Conservation (phyloP, 192 early-diverging fungal genomes). For the Spizellomyces punctatus region DNA sequence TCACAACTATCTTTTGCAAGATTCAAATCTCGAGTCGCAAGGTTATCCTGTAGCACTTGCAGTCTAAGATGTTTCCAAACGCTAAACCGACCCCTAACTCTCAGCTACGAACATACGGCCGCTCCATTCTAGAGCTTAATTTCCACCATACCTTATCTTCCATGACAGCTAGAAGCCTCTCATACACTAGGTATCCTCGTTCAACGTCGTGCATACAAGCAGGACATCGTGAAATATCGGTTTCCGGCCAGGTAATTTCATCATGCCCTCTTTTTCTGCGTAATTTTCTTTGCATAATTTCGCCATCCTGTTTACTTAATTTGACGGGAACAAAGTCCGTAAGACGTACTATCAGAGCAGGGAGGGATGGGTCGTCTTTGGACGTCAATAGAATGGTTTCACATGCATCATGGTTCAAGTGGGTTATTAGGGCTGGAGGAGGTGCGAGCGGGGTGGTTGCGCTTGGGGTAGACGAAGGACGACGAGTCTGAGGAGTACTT, state of each 20-base stretch:
- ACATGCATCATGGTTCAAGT: not conserved
- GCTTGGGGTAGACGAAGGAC: not conserved
- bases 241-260: not conserved
- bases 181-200: not conserved
- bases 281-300: not conserved
- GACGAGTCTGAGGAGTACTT: not conserved
- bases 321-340: not conserved
- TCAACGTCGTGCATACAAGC: not conserved
- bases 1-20: too few relatives aligned
- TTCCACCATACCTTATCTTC: not conserved
- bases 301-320: not conserved
- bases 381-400: not conserved
- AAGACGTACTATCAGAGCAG: not conserved
- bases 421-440: not conserved
- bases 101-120: too few relatives aligned
- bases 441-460: not conserved
- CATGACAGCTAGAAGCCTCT: slow-evolving; percentile 1
- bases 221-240: not conserved
- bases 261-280: not conserved
- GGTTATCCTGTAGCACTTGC: too few relatives aligned
- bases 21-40: too few relatives aligned
- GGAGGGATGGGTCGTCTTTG: not conserved
- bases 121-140: too few relatives aligned
- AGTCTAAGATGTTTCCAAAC: too few relatives aligned
- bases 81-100: too few relatives aligned